phyloP scores from a whole-genome alignment of 495 filamentous ascomycete genomes.

The Aspergillus olivimuriae region DNA sequence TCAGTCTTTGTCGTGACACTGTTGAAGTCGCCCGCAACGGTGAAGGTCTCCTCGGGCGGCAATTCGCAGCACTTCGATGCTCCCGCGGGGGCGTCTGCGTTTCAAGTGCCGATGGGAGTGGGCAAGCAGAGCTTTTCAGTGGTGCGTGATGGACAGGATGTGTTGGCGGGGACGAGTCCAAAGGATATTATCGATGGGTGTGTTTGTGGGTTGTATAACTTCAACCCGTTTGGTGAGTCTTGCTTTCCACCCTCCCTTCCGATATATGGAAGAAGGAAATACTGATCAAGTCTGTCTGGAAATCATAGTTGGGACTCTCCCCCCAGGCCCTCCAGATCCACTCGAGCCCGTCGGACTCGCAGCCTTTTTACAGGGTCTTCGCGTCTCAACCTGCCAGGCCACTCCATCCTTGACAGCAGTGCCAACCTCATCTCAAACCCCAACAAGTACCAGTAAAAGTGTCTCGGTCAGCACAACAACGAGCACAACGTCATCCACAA shows the following conservation, averaged over 20 bases:
- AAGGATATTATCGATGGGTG: constrained; percentile 45
- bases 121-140: constrained; percentile 48
- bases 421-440: constrained; percentile 8
- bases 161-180: constrained; percentile 44
- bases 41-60: constrained; percentile 42
- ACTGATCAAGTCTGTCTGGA: too few relatives aligned
- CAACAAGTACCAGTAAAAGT: constrained; percentile 11
- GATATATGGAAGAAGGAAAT: too few relatives aligned
- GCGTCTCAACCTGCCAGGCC: constrained; percentile 38
- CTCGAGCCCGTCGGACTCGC: constrained; percentile 37
- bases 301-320: constrained; percentile 42
- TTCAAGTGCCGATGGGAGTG: constrained; percentile 44
- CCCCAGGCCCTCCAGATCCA: constrained; percentile 32
- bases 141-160: constrained; percentile 29
- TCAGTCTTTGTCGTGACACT: constrained; percentile 50
- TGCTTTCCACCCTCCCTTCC: too few relatives aligned
- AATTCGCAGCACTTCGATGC: constrained; percentile 39
- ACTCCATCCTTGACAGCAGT: constrained; percentile 29
- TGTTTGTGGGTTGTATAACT: constrained; percentile 55
- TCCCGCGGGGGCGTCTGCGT: constrained; percentile 41
- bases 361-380: constrained; percentile 37
- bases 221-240: constrained; percentile 48
- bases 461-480: constrained; percentile 8
- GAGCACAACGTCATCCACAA: constrained; percentile 1
- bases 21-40: constrained; percentile 36